Percentiles rank a stretch among this genome's conserved stretches.
These are phyloP conservation scores for Nigrospora sphaerica DNA, from an alignment of 2,329 filamentous ascomycete species.

Conservation along the genomic window DNA sequence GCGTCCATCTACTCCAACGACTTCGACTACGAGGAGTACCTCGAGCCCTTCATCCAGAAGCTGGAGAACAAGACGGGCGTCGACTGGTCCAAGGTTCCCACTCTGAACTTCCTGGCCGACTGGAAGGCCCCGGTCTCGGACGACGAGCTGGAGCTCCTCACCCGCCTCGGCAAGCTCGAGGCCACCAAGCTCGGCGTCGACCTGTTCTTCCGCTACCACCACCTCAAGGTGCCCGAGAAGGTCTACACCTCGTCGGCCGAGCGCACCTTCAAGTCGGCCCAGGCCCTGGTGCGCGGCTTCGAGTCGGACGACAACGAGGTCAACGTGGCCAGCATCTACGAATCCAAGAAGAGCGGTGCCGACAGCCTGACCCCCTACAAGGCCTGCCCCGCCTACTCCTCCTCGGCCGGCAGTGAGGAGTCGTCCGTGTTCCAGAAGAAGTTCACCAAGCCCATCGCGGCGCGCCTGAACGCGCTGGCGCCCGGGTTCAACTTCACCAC, in stretches of 20 bases:
- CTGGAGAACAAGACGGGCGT: conserved; percentile 46
- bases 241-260: conserved; percentile 59
- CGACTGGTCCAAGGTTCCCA: conserved; percentile 49
- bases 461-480: conserved; percentile 43
- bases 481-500: conserved; percentile 56
- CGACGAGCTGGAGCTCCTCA: conserved; percentile 51
- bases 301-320: conserved; percentile 46
- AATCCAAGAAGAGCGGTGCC: conserved; percentile 50
- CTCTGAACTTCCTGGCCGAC: conserved; percentile 46
- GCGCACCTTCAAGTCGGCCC: conserved; percentile 50
- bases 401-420: conserved; percentile 48
- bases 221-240: conserved; percentile 42
- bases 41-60: conserved; percentile 51
- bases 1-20: conserved; percentile 55
- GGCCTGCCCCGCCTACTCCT: conserved; percentile 56
- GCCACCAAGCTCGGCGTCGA: conserved; percentile 52
- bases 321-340: conserved; percentile 46
- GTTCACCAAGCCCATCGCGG: conserved; percentile 56
- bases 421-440: conserved; percentile 39
- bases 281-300: conserved; percentile 50
- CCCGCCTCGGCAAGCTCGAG: conserved; percentile 53
- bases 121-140: conserved; percentile 53
- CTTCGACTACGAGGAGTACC: conserved; percentile 50
- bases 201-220: conserved; percentile 50
- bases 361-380: conserved; percentile 58